A percentile compares a stretch with the other conserved stretches of the same genome.
phyloP scores from a whole-genome alignment of 2,329 filamentous ascomycete genomes.

The Penicillium sp. region DNA sequence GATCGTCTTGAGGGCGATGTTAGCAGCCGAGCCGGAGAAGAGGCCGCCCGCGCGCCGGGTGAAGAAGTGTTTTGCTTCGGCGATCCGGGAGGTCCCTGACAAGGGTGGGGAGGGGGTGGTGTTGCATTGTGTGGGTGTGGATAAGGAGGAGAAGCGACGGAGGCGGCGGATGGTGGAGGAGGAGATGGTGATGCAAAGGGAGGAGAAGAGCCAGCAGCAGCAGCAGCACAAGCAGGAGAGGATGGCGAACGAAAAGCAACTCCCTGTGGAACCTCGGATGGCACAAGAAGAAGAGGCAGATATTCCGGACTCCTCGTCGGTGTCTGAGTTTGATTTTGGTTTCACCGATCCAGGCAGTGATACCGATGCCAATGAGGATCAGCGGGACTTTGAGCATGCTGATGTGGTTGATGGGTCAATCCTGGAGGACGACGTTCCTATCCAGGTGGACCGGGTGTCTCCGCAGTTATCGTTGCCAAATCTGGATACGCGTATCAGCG shows the following conservation, averaged over 20 bases:
- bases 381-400: neutral
- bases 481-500: slow-evolving; percentile 21
- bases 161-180: neutral
- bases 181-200: neutral
- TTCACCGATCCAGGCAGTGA: slow-evolving; percentile 21
- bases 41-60: slow-evolving; percentile 38
- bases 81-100: slow-evolving; percentile 13
- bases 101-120: neutral
- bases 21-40: slow-evolving; percentile 35
- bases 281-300: neutral
- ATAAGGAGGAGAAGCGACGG: neutral
- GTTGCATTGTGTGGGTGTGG: slow-evolving; percentile 19
- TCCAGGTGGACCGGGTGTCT: slow-evolving; percentile 15
- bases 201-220: neutral
- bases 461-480: slow-evolving; percentile 21
- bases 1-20: slow-evolving; percentile 40
- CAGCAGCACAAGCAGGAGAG: neutral
- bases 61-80: slow-evolving; percentile 25
- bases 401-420: slow-evolving; percentile 1
- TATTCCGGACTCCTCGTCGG: slow-evolving; percentile 12
- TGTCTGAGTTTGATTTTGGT: slow-evolving; percentile 28
- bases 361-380: slow-evolving; percentile 13
- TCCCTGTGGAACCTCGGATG: too few relatives aligned
- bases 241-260: neutral
- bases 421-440: slow-evolving; percentile 7